Percentiles rank a stretch among this genome's conserved stretches.
Conservation (phyloP, 2,329 filamentous ascomycete genomes). For the Albophoma yamanashiensis region DNA sequence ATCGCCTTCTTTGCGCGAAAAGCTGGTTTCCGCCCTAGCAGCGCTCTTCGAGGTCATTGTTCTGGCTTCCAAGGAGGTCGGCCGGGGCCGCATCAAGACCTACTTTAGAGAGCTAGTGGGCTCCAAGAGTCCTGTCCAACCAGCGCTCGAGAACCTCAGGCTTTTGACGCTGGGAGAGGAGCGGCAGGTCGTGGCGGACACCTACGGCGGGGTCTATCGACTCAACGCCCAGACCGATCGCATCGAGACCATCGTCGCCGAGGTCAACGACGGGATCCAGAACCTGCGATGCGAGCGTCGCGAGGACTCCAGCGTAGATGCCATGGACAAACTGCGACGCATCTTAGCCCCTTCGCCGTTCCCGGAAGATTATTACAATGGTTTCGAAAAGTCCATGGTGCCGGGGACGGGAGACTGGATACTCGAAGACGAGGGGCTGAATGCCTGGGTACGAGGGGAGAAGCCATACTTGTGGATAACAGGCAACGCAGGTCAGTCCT, state of each 20-base stretch:
- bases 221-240: conserved; percentile 25
- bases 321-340: conserved; percentile 26
- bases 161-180: conserved; percentile 29
- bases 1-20: conserved; percentile 24
- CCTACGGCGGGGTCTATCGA: conserved; percentile 23
- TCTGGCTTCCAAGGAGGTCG: conserved; percentile 28
- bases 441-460: conserved; percentile 26
- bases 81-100: conserved; percentile 27
- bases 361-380: conserved; percentile 29
- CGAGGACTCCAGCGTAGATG: conserved; percentile 19
- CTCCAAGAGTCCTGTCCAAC: conserved; percentile 26
- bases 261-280: conserved; percentile 23
- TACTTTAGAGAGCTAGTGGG: conserved; percentile 29
- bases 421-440: conserved; percentile 24
- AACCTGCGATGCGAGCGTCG: conserved; percentile 22
- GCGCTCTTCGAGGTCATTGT: conserved; percentile 34
- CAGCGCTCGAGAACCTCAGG: conserved; percentile 27
- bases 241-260: conserved; percentile 20
- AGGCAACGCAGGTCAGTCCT: conserved; percentile 26
- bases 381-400: conserved; percentile 28
- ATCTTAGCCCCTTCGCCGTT: conserved; percentile 30
- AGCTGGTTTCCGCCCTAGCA: conserved; percentile 29
- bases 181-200: conserved; percentile 32
- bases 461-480: conserved; percentile 31
- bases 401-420: conserved; percentile 36